Percentiles rank a stretch among this genome's conserved stretches.
Evolutionary conservation across 257 asterid species (phyloP).

Genomic region (Schizonepeta tenuifolia): DNA sequence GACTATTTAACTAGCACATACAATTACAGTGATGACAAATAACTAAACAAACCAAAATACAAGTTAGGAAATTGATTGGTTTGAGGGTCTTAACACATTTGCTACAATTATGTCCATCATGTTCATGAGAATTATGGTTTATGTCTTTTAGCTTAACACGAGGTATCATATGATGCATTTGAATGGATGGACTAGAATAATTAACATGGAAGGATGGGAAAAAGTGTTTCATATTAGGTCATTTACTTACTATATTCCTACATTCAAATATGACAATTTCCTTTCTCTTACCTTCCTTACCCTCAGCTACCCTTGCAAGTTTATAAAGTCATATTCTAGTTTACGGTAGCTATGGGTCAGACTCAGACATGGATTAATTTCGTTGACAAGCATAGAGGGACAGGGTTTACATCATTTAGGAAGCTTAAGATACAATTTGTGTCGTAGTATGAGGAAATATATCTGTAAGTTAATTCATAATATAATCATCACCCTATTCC

Average conservation of each 20-base stretch:
- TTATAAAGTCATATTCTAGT: constrained; percentile 10
- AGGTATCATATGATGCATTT: constrained; percentile 4
- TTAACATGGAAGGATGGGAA: constrained; percentile 5
- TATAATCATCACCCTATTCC: constrained; percentile 4
- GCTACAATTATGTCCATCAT: background rate
- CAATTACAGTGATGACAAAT: background rate
- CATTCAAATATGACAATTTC: background rate
- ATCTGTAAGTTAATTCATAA: background rate
- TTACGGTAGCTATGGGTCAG: background rate
- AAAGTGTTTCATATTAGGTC: background rate
- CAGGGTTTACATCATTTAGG: constrained; percentile 9
- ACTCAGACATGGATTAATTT: background rate
- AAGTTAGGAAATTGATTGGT: background rate
- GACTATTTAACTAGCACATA: constrained; percentile 11
- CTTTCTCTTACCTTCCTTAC: constrained; percentile 3
- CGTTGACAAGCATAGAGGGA: constrained; percentile 12
- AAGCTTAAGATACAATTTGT: background rate
- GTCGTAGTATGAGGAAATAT: background rate
- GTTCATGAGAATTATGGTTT: background rate
- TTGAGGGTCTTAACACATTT: background rate
- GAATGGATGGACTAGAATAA: background rate
- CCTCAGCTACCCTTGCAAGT: constrained; percentile 13
- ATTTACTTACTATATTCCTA: constrained; percentile 1
- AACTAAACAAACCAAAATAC: constrained; percentile 1
- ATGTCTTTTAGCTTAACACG: background rate